Evolutionary conservation across 2,329 filamentous ascomycete species (phyloP).

Genomic region (Verticillium isaacii): DNA sequence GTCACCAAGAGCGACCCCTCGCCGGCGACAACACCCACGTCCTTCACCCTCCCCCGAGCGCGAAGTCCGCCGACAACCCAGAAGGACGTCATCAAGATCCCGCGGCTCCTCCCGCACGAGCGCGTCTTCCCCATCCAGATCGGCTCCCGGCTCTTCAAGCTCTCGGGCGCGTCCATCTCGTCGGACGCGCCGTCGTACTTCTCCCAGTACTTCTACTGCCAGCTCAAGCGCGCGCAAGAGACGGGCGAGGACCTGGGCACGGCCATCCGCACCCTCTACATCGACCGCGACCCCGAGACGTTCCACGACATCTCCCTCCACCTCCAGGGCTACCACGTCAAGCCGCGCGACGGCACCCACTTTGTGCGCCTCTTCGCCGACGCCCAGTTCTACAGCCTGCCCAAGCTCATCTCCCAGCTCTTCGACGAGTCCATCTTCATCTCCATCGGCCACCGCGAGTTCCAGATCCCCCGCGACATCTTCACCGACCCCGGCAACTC

Average conservation of each 20-base stretch:
- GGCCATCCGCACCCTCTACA: conserved; percentile 77
- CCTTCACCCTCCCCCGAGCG: neutral
- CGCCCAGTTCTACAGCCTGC: conserved; percentile 89
- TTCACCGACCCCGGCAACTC: conserved; percentile 77
- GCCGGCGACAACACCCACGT: conserved; percentile 3
- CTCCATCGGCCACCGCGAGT: conserved; percentile 79
- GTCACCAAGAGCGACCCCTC: conserved; percentile 9
- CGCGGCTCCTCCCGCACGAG: conserved; percentile 59
- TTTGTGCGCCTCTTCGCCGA: conserved; percentile 93
- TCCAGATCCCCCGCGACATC: conserved; percentile 84
- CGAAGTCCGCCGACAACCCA: neutral
- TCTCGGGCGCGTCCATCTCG: conserved; percentile 68
- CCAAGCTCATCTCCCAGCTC: conserved; percentile 82
- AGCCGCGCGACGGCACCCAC: conserved; percentile 74
- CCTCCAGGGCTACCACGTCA: conserved; percentile 86
- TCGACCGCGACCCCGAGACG: conserved; percentile 85
- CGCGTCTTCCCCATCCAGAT: conserved; percentile 74
- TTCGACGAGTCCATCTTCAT: conserved; percentile 92
- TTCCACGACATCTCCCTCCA: conserved; percentile 88
- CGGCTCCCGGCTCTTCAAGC: conserved; percentile 65
- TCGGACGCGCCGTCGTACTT: conserved; percentile 92
- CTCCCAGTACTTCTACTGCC: conserved; percentile 86
- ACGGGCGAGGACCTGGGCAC: conserved; percentile 46
- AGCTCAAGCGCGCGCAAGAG: conserved; percentile 61
- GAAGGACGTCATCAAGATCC: conserved; percentile 40